Conservation (phyloP, 2,329 filamentous ascomycete genomes). For the Dothideomycetes sp. region DNA sequence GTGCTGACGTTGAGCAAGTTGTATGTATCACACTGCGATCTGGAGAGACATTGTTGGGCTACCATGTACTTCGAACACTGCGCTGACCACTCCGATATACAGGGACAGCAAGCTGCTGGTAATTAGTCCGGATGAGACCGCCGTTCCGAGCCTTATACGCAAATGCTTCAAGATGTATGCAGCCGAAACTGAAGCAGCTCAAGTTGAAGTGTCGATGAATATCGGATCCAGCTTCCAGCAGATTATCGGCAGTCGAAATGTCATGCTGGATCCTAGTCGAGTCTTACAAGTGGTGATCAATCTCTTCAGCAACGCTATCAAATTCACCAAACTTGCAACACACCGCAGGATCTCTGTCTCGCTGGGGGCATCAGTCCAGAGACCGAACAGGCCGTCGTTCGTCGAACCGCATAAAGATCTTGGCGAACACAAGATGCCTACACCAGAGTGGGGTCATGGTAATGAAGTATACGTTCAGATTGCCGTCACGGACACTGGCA, state of each 20-base stretch:
- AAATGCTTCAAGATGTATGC: constrained; percentile 30
- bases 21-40: too few species aligned
- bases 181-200: constrained; percentile 27
- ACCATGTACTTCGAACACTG: background rate
- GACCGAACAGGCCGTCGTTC: background rate
- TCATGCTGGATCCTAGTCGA: constrained; percentile 34
- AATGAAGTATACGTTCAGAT: constrained; percentile 30
- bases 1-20: constrained; percentile 35
- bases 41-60: constrained; percentile 20
- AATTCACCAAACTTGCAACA: constrained; percentile 34
- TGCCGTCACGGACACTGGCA: constrained; percentile 28
- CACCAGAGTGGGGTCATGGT: constrained; percentile 27
- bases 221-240: constrained; percentile 29
- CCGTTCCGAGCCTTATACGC: constrained; percentile 26
- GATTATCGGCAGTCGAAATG: constrained; percentile 25
- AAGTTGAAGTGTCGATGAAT: constrained; percentile 23
- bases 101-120: constrained; percentile 27
- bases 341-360: constrained; percentile 30
- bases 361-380: constrained; percentile 20
- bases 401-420: constrained; percentile 16
- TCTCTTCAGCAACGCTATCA: constrained; percentile 38
- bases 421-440: background rate
- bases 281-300: constrained; percentile 36
- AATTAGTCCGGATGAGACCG: constrained; percentile 33
- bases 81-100: constrained; percentile 18